Percentiles rank a stretch among this genome's conserved stretches.
Conservation (phyloP, 2,329 filamentous ascomycete species). For the Paracoccidioides lutzii region DNA sequence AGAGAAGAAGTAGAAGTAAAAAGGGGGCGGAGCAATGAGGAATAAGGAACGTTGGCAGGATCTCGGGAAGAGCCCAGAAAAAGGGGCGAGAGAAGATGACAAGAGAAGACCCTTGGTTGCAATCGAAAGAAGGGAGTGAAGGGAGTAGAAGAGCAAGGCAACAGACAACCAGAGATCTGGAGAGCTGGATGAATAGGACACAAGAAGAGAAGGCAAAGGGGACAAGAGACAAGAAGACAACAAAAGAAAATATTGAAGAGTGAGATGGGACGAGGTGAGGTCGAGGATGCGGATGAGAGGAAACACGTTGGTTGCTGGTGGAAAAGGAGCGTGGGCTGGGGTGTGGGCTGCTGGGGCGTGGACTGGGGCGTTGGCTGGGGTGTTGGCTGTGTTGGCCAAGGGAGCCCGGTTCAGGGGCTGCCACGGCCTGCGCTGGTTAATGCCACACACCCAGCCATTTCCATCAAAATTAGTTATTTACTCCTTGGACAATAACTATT, state of each 20-base stretch:
- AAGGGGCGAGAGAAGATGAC: neutral
- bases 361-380: too few species aligned
- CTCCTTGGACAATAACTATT: too few species aligned
- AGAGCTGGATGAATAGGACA: neutral
- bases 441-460: neutral
- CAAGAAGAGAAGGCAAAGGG: conserved; percentile 4
- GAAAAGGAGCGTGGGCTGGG: neutral
- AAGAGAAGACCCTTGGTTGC: neutral
- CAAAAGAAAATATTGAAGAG: conserved; percentile 3
- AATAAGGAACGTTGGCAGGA: neutral
- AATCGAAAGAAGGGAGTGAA: neutral
- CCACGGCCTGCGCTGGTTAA: neutral
- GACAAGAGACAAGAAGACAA: conserved; percentile 1
- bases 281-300: neutral
- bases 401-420: too few species aligned
- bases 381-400: too few species aligned
- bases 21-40: neutral
- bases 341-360: too few species aligned
- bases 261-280: conserved; percentile 6
- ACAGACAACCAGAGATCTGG: neutral
- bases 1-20: conserved; percentile 3
- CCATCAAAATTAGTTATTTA: too few species aligned
- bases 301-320: conserved; percentile 5
- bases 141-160: conserved; percentile 1
- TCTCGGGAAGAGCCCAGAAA: neutral